Evolutionary conservation across 352 stramenopile species (phyloP), one percentile per base, ranked within the genome.

Genomic region (Phytophthora idaei): DNA sequence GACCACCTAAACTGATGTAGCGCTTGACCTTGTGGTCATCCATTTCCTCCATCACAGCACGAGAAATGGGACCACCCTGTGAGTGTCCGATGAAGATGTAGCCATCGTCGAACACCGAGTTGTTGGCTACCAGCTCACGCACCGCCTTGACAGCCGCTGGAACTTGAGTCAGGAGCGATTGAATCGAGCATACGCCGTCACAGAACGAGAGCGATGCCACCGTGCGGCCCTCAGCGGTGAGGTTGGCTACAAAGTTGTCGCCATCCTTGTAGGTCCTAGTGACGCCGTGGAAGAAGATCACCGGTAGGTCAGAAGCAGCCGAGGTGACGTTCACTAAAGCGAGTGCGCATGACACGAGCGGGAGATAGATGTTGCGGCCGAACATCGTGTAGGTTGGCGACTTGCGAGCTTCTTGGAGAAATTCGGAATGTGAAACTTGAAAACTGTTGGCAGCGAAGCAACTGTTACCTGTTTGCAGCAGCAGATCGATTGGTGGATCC

Each of bases 11-110:
- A 44, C 65, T 83, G 53, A 87, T 75, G 55, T 78, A 74, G 21
- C 61, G 71, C 17, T 74, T 66, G 5, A 76, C 72, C n/a, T 80
- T 73, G 67, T 85, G 78, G 37, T 85, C 71, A 50, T 87, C 69
- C 78, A 81, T 82, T 15, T 76, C 62, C 52, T 87, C 78, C 34
- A 85, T 65, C 17, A 87, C 74, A 14, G 64, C 70, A 1, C 79
- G 74, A 8, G 69, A 65, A 3, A 87, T 53, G 0, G 70, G 15
- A 0, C 74, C 79, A 5, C 79, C 78, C 6, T 78, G 69, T 1
- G 76, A 85, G 54, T 84, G 74, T 15, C 45, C 77, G 1, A 87
- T 60, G 29, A 87, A 74, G 47, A 81, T 63, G 72, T 87, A 85
- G 36, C 78, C 79, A 11, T 73, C 58, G 44, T 62, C 69, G 32